Base-by-base conservation (phyloP, 441 rosid species). In the Pelargonium australe region DNA sequence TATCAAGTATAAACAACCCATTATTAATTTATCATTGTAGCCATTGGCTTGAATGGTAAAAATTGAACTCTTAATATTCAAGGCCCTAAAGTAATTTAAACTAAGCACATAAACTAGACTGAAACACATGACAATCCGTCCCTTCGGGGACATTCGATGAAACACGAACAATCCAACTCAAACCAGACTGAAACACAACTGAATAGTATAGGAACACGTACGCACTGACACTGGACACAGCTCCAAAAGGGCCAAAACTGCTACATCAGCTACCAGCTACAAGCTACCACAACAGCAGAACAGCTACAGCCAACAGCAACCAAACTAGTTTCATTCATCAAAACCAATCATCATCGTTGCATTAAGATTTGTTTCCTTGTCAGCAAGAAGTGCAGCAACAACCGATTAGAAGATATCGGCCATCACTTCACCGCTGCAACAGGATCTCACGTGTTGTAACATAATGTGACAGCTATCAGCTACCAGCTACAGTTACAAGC, bases 381-480 rank as follows among this genome's bases (percentile, higher is more conserved):
- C 40, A 34, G 40, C 64, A 61, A 23, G 10, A 20, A 23, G 14
- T 62, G 41, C 65, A 10, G 65, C 65, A 25, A 62, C 40, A 62
- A 25, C 40, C 65, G 25, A 62, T 62, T 12, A 19, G 25, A 9
- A 25, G 20, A 28, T 6, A 62, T 25, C 65, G 40, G 65, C 23
- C 7, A 55, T 37, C 41, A 37, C 61, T 55, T 55, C 61, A 55
- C 61, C 12, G 61, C 65, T 62, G 65, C 65, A 62, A 62, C 65
- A 23, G 37, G 65, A 62, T 23, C 65, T 62, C 20, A 20, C 14
- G 61, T 62, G 65, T 28, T 62, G 41, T 62, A 62, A 55, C 41
- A 25, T 25, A 20, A 23, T 7, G 20, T 28, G 34, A 60, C 41
- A 37, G 41, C 41, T 37, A 37, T 37, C 64, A 60, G 64, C 65